Evolutionary conservation across 148 eudicot genomes (phyloP).

Genomic region (Polygonum aviculare): DNA sequence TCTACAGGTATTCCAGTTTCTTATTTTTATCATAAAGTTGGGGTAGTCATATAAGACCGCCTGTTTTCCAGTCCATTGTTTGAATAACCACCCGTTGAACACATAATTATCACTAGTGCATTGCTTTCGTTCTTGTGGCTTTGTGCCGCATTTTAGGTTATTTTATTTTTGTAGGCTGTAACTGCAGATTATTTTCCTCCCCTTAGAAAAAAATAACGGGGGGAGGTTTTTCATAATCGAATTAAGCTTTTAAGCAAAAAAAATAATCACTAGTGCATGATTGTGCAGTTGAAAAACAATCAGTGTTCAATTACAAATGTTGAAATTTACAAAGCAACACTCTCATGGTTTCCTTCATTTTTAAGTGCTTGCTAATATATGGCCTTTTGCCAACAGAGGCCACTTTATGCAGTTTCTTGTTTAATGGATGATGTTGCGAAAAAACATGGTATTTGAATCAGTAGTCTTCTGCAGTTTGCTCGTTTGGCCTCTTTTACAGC

Average conservation of each 20-base stretch:
- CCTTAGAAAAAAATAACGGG: too few species aligned
- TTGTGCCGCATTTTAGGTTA: too few species aligned
- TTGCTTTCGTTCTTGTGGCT: too few species aligned
- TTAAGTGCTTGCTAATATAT: neutral
- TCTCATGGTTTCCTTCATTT: neutral
- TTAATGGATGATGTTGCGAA: neutral
- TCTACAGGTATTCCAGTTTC: conserved; percentile 54
- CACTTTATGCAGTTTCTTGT: neutral
- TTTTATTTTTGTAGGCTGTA: too few species aligned
- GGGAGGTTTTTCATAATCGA: too few species aligned
- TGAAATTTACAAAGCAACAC: neutral
- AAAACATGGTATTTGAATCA: neutral
- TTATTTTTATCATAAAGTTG: neutral
- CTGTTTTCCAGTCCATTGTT: neutral
- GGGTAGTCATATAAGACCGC: neutral
- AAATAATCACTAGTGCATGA: neutral
- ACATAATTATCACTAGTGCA: neutral
- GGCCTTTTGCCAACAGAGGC: neutral
- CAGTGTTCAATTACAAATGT: neutral
- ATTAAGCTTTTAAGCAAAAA: too few species aligned
- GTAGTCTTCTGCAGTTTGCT: neutral
- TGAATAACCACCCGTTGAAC: neutral
- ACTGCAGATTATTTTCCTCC: too few species aligned
- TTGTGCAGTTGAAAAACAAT: neutral
- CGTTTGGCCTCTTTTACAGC: neutral